Conservation (phyloP, 495 filamentous ascomycete species). For the Geoglossum glabrum region DNA sequence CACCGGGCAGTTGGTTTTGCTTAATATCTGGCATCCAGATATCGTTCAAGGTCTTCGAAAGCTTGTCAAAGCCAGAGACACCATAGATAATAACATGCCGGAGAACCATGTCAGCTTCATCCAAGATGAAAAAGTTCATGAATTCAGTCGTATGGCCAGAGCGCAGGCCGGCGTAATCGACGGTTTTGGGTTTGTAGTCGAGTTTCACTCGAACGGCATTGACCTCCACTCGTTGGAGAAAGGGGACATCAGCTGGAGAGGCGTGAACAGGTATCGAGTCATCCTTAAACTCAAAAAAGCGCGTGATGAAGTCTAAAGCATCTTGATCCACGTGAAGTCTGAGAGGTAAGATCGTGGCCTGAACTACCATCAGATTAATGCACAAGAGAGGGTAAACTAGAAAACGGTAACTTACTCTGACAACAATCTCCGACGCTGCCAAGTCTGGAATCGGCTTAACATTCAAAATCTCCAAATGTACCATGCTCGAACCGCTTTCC, state of each 20-base stretch:
- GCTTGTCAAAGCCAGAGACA: conserved; percentile 67
- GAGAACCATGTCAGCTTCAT: conserved; percentile 70
- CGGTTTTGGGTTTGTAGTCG: conserved; percentile 94
- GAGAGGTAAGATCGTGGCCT: conserved; percentile 67
- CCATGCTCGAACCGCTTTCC: conserved; percentile 69
- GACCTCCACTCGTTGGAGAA: conserved; percentile 78
- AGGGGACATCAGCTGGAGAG: conserved; percentile 51
- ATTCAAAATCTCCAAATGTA: conserved; percentile 71
- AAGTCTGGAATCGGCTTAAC: conserved; percentile 68
- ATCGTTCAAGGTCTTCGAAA: conserved; percentile 76
- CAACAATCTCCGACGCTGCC: conserved; percentile 73
- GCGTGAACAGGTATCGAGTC: conserved; percentile 30
- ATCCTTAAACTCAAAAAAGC: conserved; percentile 96
- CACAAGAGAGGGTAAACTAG: not conserved
- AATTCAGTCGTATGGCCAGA: conserved; percentile 97
- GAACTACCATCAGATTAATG: conserved; percentile 9
- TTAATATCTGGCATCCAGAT: conserved; percentile 96
- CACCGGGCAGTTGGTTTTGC: conserved; percentile 67
- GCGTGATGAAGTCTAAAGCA: conserved; percentile 86
- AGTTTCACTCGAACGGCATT: conserved; percentile 63
- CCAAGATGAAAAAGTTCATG: conserved; percentile 95
- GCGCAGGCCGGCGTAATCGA: conserved; percentile 85
- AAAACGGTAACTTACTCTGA: conserved; percentile 34
- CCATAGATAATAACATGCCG: conserved; percentile 84
- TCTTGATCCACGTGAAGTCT: conserved; percentile 95